Percentiles rank a stretch among this genome's conserved stretches.
phyloP scores from a whole-genome alignment of 1,139 yeast species.

The Candida dubliniensis region DNA sequence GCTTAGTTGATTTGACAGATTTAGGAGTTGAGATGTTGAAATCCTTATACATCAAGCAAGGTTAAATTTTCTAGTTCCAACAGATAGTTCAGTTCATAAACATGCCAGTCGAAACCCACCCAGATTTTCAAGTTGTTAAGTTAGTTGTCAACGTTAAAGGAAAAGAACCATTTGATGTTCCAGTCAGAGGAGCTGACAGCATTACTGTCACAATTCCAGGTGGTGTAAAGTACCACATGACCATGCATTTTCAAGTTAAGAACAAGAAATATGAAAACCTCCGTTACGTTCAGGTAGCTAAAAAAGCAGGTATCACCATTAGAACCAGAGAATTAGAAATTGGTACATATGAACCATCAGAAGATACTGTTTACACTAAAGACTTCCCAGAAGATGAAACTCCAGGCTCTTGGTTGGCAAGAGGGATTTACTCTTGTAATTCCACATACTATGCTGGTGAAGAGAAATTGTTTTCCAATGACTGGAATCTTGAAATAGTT shows the following conservation, averaged over 20 bases:
- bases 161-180: slow-evolving; percentile 26
- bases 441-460: slow-evolving; percentile 38
- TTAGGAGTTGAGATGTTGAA: no score
- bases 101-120: slow-evolving; percentile 15
- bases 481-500: slow-evolving; percentile 29
- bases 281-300: slow-evolving; percentile 38
- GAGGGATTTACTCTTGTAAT: slow-evolving; percentile 37
- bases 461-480: slow-evolving; percentile 26
- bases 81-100: no score
- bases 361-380: slow-evolving; percentile 29
- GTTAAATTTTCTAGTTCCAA: no score
- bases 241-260: slow-evolving; percentile 36
- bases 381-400: slow-evolving; percentile 38
- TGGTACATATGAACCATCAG: slow-evolving; percentile 35
- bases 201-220: slow-evolving; percentile 40
- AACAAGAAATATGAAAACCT: slow-evolving; percentile 32
- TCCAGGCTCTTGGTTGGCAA: slow-evolving; percentile 43
- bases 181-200: slow-evolving; percentile 30
- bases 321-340: slow-evolving; percentile 33
- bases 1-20: no score
- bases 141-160: slow-evolving; percentile 36
- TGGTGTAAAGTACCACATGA: slow-evolving; percentile 34
- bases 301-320: slow-evolving; percentile 39
- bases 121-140: slow-evolving; percentile 36
- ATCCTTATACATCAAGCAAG: no score